A percentile compares a stretch with the other conserved stretches of the same genome.
Conservation (phyloP, 2,329 filamentous ascomycete species). For the Epicoccum sorghinum region DNA sequence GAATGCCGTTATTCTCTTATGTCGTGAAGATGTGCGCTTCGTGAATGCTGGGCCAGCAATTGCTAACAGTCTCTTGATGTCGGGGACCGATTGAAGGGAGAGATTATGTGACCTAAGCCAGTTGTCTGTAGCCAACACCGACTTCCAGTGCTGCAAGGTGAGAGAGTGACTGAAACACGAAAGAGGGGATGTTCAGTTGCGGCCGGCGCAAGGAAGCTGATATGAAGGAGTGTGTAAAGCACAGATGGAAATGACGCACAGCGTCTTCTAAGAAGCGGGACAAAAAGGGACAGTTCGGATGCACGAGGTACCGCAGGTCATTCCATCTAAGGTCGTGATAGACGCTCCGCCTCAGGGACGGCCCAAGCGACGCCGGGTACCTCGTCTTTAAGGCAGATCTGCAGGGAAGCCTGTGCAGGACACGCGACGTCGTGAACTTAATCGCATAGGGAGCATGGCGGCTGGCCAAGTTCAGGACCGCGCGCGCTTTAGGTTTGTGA, state of each 20-base stretch:
- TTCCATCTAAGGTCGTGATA: constrained; percentile 12
- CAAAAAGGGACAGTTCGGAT: constrained; percentile 6
- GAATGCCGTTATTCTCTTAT: not conserved
- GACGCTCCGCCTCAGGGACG: constrained; percentile 7
- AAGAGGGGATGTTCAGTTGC: constrained; percentile 23
- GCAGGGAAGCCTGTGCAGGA: constrained; percentile 21
- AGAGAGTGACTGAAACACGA: constrained; percentile 30
- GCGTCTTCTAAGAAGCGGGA: constrained; percentile 11
- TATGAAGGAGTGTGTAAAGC: constrained; percentile 20
- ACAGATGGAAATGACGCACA: constrained; percentile 19
- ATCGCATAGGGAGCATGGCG: constrained; percentile 16
- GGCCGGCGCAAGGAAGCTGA: constrained; percentile 33
- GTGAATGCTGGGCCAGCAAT: constrained; percentile 4
- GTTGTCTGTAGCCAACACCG: constrained; percentile 19
- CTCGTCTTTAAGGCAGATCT: constrained; percentile 33
- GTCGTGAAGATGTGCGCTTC: constrained; percentile 1
- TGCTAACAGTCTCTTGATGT: constrained; percentile 4
- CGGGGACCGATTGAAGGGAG: constrained; percentile 4
- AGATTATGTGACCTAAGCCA: constrained; percentile 23
- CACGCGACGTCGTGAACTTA: constrained; percentile 3
- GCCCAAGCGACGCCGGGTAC: constrained; percentile 6
- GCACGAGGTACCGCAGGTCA: constrained; percentile 9
- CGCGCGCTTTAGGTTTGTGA: constrained; percentile 20
- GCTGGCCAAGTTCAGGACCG: constrained; percentile 19
- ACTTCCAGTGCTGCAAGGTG: constrained; percentile 34